Conservation (phyloP, 306 rosid species). For the Hylodesmum podocarpum region DNA sequence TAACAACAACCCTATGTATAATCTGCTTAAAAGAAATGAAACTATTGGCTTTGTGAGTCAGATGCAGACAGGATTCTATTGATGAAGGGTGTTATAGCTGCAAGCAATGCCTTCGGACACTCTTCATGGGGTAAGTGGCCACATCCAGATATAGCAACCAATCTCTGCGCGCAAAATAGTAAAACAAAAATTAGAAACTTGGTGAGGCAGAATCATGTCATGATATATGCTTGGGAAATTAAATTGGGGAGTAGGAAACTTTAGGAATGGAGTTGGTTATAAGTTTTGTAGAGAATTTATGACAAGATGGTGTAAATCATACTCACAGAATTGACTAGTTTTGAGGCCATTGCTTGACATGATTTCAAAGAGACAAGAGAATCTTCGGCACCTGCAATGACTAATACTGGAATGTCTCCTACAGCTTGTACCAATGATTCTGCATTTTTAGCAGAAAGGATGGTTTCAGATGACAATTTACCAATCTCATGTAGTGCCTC, state of each 20-base stretch:
- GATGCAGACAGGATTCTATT: slow-evolving; percentile 51
- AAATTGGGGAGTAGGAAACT: neutral
- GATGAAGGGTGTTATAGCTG: slow-evolving; percentile 81
- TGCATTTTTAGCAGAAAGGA: slow-evolving; percentile 61
- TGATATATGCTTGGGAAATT: slow-evolving; percentile 4
- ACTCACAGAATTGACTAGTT: slow-evolving; percentile 81
- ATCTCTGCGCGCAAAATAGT: slow-evolving; percentile 58
- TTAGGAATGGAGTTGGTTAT: neutral
- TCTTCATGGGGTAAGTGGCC: slow-evolving; percentile 99
- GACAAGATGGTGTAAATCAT: neutral
- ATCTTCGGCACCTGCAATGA: slow-evolving; percentile 79
- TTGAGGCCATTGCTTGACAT: slow-evolving; percentile 83
- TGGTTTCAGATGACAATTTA: slow-evolving; percentile 75
- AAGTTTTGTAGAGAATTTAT: neutral
- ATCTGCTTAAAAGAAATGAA: slow-evolving; percentile 27
- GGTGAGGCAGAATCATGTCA: neutral
- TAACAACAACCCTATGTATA: slow-evolving; percentile 39
- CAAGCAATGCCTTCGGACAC: slow-evolving; percentile 90
- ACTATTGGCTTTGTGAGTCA: slow-evolving; percentile 49
- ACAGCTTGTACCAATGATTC: slow-evolving; percentile 68
- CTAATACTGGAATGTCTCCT: slow-evolving; percentile 69
- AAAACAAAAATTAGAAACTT: slow-evolving; percentile 14
- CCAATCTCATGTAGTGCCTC: slow-evolving; percentile 92
- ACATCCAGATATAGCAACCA: slow-evolving; percentile 84
- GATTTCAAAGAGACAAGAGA: slow-evolving; percentile 75